Evolutionary conservation across 129 eudicot genomes (phyloP).

Genomic region (Smallanthus sonchifolius): DNA sequence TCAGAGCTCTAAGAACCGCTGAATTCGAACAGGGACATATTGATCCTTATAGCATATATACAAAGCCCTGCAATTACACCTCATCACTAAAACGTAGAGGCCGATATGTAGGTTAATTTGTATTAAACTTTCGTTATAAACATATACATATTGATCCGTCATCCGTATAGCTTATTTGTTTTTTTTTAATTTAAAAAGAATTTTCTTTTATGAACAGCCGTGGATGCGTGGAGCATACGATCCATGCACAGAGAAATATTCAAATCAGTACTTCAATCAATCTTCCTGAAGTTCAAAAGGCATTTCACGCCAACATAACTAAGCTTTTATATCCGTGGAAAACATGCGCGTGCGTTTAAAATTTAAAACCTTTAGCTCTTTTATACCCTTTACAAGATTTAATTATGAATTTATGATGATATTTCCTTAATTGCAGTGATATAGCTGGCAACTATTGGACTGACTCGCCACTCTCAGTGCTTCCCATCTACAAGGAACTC

Average conservation of each 20-base stretch:
- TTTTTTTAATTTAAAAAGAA: background rate
- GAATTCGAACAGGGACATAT: conserved; percentile 70
- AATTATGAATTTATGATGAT: background rate
- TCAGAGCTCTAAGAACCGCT: conserved; percentile 50
- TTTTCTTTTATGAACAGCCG: conserved; percentile 42
- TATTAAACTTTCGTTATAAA: background rate
- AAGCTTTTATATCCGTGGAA: conserved; percentile 70
- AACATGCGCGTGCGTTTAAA: conserved; percentile 64
- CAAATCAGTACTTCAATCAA: conserved; percentile 73
- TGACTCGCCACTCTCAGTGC: conserved; percentile 88
- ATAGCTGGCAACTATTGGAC: conserved; percentile 69
- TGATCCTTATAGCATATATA: conserved; percentile 86
- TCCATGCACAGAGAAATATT: conserved; percentile 84
- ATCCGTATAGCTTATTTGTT: too few species aligned
- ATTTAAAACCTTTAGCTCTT: background rate
- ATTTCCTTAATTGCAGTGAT: conserved; percentile 51
- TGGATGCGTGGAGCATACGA: conserved; percentile 96
- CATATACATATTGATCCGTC: background rate
- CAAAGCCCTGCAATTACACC: conserved; percentile 60
- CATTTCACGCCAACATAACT: conserved; percentile 76
- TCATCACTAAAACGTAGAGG: conserved; percentile 60
- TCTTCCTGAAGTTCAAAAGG: conserved; percentile 85
- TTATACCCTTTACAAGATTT: background rate
- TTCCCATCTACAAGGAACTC: conserved; percentile 84
- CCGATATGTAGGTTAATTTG: conserved; percentile 62